phyloP scores from a whole-genome alignment of 2,329 filamentous ascomycete species.

The Pseudogymnoascus sp. region DNA sequence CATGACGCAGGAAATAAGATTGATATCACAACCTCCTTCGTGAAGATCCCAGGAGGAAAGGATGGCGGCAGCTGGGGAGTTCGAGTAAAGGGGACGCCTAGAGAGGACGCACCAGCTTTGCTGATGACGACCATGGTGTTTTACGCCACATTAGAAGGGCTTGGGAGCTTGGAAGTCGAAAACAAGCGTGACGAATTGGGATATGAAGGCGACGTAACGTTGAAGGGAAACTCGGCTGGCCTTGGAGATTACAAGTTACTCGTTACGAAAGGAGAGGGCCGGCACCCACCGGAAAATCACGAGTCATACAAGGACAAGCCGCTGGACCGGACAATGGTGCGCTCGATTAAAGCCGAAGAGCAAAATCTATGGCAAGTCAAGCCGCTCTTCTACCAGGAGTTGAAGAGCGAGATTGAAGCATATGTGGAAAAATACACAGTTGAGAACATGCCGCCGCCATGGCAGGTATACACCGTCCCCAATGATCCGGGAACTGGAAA shows the following conservation, averaged over 20 bases:
- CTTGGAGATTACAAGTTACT: conserved; percentile 75
- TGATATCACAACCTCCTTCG: conserved; percentile 86
- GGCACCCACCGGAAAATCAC: conserved; percentile 57
- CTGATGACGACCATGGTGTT: conserved; percentile 74
- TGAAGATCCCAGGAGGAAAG: conserved; percentile 79
- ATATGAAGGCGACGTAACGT: conserved; percentile 52
- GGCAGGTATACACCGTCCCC: conserved; percentile 72
- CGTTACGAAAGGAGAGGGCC: conserved; percentile 60
- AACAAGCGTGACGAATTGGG: conserved; percentile 46
- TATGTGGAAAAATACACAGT: conserved; percentile 50
- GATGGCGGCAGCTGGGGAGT: conserved; percentile 90
- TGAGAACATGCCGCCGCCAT: conserved; percentile 69
- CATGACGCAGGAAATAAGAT: conserved; percentile 82
- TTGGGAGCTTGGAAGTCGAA: conserved; percentile 56
- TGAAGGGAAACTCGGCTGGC: conserved; percentile 61
- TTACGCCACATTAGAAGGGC: conserved; percentile 72
- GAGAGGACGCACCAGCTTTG: conserved; percentile 56
- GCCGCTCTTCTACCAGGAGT: conserved; percentile 52
- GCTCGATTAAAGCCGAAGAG: conserved; percentile 57
- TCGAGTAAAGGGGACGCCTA: conserved; percentile 72
- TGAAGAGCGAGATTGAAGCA: conserved; percentile 57
- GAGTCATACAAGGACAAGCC: conserved; percentile 60
- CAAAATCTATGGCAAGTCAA: conserved; percentile 80
- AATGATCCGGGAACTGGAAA: conserved; percentile 67
- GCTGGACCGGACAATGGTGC: conserved; percentile 66